Evolutionary conservation across 768 basidiomycete genomes (phyloP).

Genomic region (Boletellus ananiceps): DNA sequence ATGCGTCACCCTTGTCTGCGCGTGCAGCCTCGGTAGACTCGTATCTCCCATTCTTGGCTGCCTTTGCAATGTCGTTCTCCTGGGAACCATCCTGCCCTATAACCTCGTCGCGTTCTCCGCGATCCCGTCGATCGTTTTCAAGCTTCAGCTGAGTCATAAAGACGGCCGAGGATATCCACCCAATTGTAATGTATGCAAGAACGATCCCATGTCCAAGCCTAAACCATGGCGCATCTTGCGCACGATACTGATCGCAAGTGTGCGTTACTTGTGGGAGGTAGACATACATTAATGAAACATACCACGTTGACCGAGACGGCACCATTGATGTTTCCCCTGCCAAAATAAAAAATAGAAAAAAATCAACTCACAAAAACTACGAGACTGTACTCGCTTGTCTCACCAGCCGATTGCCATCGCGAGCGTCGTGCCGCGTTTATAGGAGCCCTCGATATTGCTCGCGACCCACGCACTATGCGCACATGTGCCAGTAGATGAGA

Average conservation of each 20-base stretch:
- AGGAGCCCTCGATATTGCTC: constrained; percentile 68
- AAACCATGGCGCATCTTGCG: constrained; percentile 63
- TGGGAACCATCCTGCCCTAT: constrained; percentile 46
- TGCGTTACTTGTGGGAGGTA: not conserved
- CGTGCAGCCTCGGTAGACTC: constrained; percentile 53
- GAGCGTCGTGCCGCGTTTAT: constrained; percentile 66
- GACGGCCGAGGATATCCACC: constrained; percentile 48
- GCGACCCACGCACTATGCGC: constrained; percentile 61
- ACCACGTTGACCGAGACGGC: constrained; percentile 65
- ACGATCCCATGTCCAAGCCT: constrained; percentile 64
- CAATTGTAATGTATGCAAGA: constrained; percentile 64
- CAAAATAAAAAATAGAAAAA: not conserved
- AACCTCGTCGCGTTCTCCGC: constrained; percentile 65
- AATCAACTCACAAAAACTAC: constrained; percentile 16
- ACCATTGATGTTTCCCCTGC: constrained; percentile 61
- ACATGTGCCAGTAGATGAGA: not conserved
- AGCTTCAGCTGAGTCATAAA: constrained; percentile 45
- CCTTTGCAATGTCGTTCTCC: constrained; percentile 30
- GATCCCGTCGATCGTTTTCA: constrained; percentile 61
- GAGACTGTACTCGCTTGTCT: not conserved
- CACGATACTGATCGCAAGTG: constrained; percentile 49
- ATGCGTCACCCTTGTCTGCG: constrained; percentile 58
- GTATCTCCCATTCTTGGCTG: constrained; percentile 49
- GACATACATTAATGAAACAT: constrained; percentile 24
- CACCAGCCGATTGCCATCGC: constrained; percentile 64